Percentiles rank a stretch among this genome's conserved stretches.
Conservation (phyloP, 2,329 filamentous ascomycete genomes). For the Diaporthe eres region DNA sequence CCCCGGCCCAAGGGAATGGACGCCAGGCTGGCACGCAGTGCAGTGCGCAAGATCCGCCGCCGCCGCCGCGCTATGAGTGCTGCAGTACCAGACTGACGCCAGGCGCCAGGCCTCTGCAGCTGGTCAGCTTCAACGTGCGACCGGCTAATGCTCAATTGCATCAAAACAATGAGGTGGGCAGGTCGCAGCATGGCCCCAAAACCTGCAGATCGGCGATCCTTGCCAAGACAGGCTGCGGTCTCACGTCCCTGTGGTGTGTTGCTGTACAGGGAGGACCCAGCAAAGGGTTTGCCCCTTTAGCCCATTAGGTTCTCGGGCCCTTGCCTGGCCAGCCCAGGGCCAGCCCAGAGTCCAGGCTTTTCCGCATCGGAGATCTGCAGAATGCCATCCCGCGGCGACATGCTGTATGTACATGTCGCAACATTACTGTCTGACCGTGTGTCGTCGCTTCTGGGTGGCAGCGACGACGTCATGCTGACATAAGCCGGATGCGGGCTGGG, state of each 20-base stretch:
- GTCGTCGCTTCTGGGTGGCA: neutral
- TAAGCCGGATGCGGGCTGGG: neutral
- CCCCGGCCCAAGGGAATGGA: neutral
- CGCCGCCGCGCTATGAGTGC: neutral
- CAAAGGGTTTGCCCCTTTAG: neutral
- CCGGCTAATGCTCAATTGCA: constrained; percentile 23
- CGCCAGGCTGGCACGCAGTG: neutral
- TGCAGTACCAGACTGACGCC: neutral
- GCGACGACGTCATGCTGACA: constrained; percentile 30
- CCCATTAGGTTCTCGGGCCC: constrained; percentile 23
- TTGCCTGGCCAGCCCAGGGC: neutral
- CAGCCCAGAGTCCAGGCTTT: neutral
- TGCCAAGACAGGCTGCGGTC: constrained; percentile 26
- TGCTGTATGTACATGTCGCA: neutral
- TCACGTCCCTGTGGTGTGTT: constrained; percentile 3
- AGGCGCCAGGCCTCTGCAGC: neutral
- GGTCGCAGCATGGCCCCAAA: constrained; percentile 8
- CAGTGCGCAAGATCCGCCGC: neutral
- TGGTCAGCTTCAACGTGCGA: constrained; percentile 1
- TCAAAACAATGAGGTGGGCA: constrained; percentile 7
- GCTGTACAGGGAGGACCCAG: constrained; percentile 15
- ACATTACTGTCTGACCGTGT: constrained; percentile 10
- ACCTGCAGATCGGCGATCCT: constrained; percentile 34
- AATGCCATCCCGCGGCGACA: constrained; percentile 25
- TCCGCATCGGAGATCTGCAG: constrained; percentile 32